Percentiles rank a stretch among this genome's conserved stretches.
These are phyloP conservation scores for Ceratobasidium sp. DNA, from an alignment of 1,284 basidiomycete genomes.

Conservation along the genomic window DNA sequence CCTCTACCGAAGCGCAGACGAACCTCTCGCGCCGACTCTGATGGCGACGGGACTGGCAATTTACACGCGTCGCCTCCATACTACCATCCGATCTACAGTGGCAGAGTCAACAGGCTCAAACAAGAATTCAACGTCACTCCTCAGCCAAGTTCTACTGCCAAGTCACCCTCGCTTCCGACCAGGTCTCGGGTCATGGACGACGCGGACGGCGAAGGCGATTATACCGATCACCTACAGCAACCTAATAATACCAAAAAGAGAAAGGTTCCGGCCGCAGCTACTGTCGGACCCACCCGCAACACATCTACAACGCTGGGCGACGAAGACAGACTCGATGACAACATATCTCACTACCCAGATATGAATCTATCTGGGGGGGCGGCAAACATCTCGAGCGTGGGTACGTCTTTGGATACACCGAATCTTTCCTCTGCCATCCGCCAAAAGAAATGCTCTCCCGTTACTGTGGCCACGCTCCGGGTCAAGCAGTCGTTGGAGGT, in stretches of 20 bases:
- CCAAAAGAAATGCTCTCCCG: conserved; percentile 64
- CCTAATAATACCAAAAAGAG: conserved; percentile 87
- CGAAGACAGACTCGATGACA: conserved; percentile 1
- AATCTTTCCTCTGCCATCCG: background rate
- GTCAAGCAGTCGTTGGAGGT: conserved; percentile 77
- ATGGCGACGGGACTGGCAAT: conserved; percentile 17
- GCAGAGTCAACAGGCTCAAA: conserved; percentile 22
- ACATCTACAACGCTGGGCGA: background rate
- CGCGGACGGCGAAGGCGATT: conserved; percentile 68
- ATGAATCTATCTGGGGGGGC: conserved; percentile 4
- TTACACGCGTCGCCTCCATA: conserved; percentile 1
- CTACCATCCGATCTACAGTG: conserved; percentile 38
- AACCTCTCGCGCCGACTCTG: conserved; percentile 55
- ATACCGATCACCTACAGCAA: conserved; percentile 73
- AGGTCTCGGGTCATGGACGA: conserved; percentile 57
- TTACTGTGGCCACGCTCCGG: conserved; percentile 74
- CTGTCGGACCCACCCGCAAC: background rate
- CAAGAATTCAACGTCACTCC: conserved; percentile 28
- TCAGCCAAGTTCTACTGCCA: background rate
- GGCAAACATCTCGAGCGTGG: background rate
- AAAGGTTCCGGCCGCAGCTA: conserved; percentile 71
- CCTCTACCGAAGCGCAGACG: conserved; percentile 80
- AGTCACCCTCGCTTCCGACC: conserved; percentile 49
- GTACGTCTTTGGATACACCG: background rate
- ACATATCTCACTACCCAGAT: background rate